Conservation (phyloP, 75 land plant genomes). For the Cupressus sempervirens region DNA sequence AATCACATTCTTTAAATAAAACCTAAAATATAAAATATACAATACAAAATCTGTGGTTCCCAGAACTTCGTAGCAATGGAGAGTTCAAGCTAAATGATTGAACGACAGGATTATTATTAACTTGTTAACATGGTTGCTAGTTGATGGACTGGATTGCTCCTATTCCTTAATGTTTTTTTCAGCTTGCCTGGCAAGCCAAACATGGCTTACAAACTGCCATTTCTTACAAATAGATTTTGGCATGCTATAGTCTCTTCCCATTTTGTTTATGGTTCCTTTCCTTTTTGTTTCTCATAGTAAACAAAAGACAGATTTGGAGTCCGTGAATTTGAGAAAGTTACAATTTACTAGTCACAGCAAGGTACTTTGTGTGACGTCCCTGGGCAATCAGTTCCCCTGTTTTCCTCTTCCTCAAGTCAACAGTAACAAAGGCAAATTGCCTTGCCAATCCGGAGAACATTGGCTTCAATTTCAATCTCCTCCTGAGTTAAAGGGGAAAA, state of each 20-base stretch:
- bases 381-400: constrained; percentile 63
- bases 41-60: not conserved
- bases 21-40: not conserved
- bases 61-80: not conserved
- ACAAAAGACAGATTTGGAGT: not conserved
- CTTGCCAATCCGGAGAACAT: constrained; percentile 56
- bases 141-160: not conserved
- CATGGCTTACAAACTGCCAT: not conserved
- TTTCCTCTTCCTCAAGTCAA: constrained; percentile 57
- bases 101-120: not conserved
- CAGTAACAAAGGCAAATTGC: constrained; percentile 48
- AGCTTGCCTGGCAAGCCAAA: not conserved
- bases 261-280: not conserved
- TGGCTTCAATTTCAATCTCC: constrained; percentile 68
- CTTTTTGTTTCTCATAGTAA: not conserved
- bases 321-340: constrained; percentile 4
- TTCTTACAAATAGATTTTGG: not conserved
- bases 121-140: not conserved
- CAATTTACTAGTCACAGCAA: constrained; percentile 52
- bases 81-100: not conserved
- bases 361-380: constrained; percentile 75
- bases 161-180: not conserved
- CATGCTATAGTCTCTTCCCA: not conserved
- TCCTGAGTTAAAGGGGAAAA: constrained; percentile 32
- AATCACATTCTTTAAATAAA: not conserved